These are phyloP conservation scores for Penicillium diatomitis DNA, from an alignment of 495 filamentous ascomycete species.

Conservation along the genomic window DNA sequence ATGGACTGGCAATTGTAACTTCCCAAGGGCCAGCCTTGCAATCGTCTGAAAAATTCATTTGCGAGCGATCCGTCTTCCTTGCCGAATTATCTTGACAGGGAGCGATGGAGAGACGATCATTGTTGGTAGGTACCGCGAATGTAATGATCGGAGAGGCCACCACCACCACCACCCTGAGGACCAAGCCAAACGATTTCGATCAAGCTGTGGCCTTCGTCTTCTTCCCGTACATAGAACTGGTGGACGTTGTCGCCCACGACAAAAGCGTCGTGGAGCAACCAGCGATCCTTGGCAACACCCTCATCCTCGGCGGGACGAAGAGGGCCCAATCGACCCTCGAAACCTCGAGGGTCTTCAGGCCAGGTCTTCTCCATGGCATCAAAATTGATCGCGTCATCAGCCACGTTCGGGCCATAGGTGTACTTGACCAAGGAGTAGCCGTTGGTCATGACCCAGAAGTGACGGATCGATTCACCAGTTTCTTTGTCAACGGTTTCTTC, in stretches of 20 bases:
- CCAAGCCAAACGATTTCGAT: constrained; percentile 45
- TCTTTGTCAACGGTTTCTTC: constrained; percentile 36
- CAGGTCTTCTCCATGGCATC: constrained; percentile 54
- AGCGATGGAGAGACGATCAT: constrained; percentile 5
- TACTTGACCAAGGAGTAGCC: constrained; percentile 55
- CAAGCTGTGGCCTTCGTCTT: constrained; percentile 37
- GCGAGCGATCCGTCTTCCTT: background rate
- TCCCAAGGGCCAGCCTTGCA: constrained; percentile 20
- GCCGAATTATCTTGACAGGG: background rate
- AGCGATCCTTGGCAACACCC: constrained; percentile 38
- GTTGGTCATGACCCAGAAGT: constrained; percentile 51
- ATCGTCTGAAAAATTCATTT: constrained; percentile 5
- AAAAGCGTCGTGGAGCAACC: constrained; percentile 33
- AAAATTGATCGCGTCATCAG: constrained; percentile 43
- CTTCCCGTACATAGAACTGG: constrained; percentile 39
- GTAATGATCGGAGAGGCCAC: constrained; percentile 26
- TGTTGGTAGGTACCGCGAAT: constrained; percentile 22
- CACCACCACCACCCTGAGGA: constrained; percentile 35
- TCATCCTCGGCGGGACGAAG: constrained; percentile 37
- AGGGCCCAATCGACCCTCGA: constrained; percentile 43
- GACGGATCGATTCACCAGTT: constrained; percentile 30
- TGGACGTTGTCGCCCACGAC: constrained; percentile 40
- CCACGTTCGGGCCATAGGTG: constrained; percentile 32
- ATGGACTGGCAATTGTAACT: background rate
- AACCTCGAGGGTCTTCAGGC: constrained; percentile 40